Conservation (phyloP, 2,329 filamentous ascomycete genomes). For the Amauroascus niger region DNA sequence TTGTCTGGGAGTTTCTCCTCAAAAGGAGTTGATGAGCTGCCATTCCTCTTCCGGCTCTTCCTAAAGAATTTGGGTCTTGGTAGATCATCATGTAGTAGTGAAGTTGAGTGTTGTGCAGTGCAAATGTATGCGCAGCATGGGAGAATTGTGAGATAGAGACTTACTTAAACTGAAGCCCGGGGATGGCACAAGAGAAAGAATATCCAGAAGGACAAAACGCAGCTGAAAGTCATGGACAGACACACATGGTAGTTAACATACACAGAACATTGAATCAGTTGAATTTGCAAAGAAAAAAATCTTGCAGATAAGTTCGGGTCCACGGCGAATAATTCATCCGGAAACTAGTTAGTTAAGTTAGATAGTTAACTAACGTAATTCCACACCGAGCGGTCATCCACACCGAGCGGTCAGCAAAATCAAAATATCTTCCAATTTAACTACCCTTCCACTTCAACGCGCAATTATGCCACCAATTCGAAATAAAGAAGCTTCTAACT, state of each 20-base stretch:
- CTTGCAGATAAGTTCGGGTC: background rate
- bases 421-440: too few relatives aligned
- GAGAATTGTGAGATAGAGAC: background rate
- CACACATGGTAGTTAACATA: too few relatives aligned
- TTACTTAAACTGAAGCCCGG: background rate
- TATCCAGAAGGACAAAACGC: background rate
- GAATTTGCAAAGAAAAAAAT: background rate
- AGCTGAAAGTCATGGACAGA: too few relatives aligned
- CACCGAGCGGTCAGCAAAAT: too few relatives aligned
- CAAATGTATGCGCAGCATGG: background rate
- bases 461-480: too few relatives aligned
- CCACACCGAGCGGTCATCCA: too few relatives aligned
- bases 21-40: constrained; percentile 17
- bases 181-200: background rate
- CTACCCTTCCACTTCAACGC: too few relatives aligned
- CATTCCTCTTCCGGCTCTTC: constrained; percentile 43
- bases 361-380: too few relatives aligned
- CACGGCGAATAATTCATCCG: background rate
- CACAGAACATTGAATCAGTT: too few relatives aligned
- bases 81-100: constrained; percentile 33
- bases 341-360: background rate
- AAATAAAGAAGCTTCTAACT: too few relatives aligned
- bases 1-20: background rate
- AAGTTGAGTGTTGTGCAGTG: background rate
- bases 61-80: constrained; percentile 35